These are phyloP conservation scores for Helianthus annuus DNA, from an alignment of 129 eudicot genomes.

Conservation along the genomic window HanXRQr2.0-SUNRISE NC_035449.2:667205-667704, in stretches of 20 bases:
- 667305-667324: background rate
- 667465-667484: background rate
- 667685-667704: background rate
- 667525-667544: background rate
- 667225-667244: constrained; percentile 1
- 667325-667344: background rate
- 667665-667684: background rate
- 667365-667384: background rate
- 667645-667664: constrained; percentile 1
- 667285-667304: background rate
- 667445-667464: background rate
- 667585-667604: background rate
- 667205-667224: background rate
- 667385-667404: background rate
- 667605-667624: background rate
- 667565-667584: background rate
- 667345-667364: background rate
- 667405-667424: background rate
- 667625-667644: background rate
- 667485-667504: background rate
- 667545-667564: background rate
- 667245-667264: background rate
- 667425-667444: background rate
- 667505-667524: background rate
- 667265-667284: background rate